These are phyloP conservation scores for Fistulifera pelliculosa DNA, from an alignment of 108 stramenopile genomes.

Conservation along the genomic window DNA sequence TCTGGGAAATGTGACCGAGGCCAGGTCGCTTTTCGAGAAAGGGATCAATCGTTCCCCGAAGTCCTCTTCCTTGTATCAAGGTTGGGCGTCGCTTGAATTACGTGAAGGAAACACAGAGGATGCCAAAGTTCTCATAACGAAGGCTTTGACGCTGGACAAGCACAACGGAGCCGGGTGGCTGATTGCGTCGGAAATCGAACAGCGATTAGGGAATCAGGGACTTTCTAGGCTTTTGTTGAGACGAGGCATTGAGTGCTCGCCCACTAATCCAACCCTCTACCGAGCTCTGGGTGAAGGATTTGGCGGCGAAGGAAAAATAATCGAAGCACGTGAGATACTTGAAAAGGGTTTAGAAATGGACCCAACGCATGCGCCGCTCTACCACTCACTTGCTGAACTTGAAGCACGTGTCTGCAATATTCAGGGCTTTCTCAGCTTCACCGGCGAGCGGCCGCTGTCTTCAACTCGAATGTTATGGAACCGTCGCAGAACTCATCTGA, in stretches of 20 bases:
- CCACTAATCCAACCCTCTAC: slow-evolving; percentile 48
- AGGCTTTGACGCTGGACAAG: slow-evolving; percentile 65
- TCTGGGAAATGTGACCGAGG: slow-evolving; percentile 43
- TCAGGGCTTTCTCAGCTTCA: slow-evolving; percentile 71
- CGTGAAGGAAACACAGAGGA: slow-evolving; percentile 45
- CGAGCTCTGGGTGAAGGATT: slow-evolving; percentile 54
- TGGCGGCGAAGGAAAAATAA: slow-evolving; percentile 40
- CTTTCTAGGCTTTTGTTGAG: slow-evolving; percentile 48
- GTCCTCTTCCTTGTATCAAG: slow-evolving; percentile 60
- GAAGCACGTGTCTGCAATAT: slow-evolving; percentile 79
- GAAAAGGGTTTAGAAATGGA: slow-evolving; percentile 73
- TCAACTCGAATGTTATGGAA: slow-evolving; percentile 51
- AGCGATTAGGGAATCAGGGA: slow-evolving; percentile 35
- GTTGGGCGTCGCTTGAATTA: slow-evolving; percentile 71
- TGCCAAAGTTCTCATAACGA: slow-evolving; percentile 58
- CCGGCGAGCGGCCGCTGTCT: slow-evolving; percentile 55
- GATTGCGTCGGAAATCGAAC: slow-evolving; percentile 53
- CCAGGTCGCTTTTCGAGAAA: slow-evolving; percentile 53
- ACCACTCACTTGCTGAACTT: slow-evolving; percentile 79
- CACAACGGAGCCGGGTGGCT: slow-evolving; percentile 68
- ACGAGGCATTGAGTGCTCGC: slow-evolving; percentile 75
- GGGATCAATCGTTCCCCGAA: slow-evolving; percentile 59
- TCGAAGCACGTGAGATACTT: slow-evolving; percentile 55
- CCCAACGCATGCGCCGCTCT: slow-evolving; percentile 68
- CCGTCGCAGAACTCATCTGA: slow-evolving; percentile 12